Evolutionary conservation across 2,329 filamentous ascomycete genomes (phyloP), one percentile per base, ranked within the genome.

Genomic region (Lasiodiplodia gonubiensis): DNA sequence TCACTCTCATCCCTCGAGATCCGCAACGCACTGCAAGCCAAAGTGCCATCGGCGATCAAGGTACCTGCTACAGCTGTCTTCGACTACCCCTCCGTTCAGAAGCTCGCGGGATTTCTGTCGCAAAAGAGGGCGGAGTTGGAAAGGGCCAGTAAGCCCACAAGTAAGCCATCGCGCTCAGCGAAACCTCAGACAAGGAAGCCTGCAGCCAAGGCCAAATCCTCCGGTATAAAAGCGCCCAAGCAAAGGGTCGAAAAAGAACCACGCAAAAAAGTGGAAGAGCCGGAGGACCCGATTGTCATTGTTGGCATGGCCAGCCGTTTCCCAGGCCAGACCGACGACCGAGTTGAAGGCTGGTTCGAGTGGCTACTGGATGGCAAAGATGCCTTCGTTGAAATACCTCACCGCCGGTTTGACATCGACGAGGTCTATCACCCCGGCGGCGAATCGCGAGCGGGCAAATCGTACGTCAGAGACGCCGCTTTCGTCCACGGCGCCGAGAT

Each of bases 301-400:
- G 74, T 81, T 67, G 80, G 80, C 48, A 78, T 79, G 68, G 72
- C 74, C n/a, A 73, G 72, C 49, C 71, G 75, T 16, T 70, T 75
- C 23, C 71, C 75, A 1, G 74, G 74, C 7, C 46, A 49, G 27
- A 71, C 71, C 4, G 69, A 67, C 7, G 71, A 70, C 2, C 74
- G 73, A 0, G 71, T 74, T 54, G 70, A 75, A 33, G 73, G 76
- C n/a, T 77, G 72, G 71, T 70, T 74, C 46, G 60, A 77, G 21
- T 74, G 73, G 30, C 63, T 79, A 2, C 39, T 76, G 21, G 64
- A 74, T 10, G 73, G 76, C 67, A 71, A 71, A 18, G 70, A 72
- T 64, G 73, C 72, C 7, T 73, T 72, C 2, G 70, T 74, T 12
- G 74, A 78, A 37, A 69, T 77, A 4, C 76, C 75, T 14, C 12